Base-by-base conservation (phyloP, 352 stramenopile species). In the Globisporangium paddicum region DNA sequence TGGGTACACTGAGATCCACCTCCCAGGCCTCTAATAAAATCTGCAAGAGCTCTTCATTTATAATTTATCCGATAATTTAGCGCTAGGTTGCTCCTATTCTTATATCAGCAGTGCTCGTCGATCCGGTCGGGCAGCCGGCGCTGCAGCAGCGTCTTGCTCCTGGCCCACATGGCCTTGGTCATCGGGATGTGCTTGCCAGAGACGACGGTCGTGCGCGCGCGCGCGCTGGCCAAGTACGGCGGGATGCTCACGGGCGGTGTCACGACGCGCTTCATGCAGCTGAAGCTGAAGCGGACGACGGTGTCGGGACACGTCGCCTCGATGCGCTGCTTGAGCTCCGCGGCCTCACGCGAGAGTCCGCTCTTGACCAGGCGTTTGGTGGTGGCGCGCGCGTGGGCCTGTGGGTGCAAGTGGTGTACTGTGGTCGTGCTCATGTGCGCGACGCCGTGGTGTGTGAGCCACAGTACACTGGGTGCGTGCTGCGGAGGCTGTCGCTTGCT, bases 131-230 rank as follows among this genome's bases (percentile, higher is more conserved):
- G 55, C 35, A 66, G 42, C 6, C 60, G 52, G 21, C 45, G 51
- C 30, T 58, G 9, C 32, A 58, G 28, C 23, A 41, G 37, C 6
- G 62, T 47, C 60, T 84, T 79, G 55, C 64, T 66, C 30, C 75
- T 82, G 54, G 73, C 58, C 73, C 73, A 86, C 79, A 89, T 89
- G 44, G 79, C 67, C 46, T 68, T 77, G 10, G 76, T 86, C 64
- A 86, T 79, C 8, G 79, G 76, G 55, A 89, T 67, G 38, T 68
- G 72, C 66, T 86, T 86, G 48, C 79, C 79, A 4, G 67, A 73
- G 54, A 89, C 79, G 19, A 82, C 57, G 18, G 71, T 67, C 34
- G 62, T 55, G 25, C 49, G 66, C 2, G 73, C 75, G 49, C 59
- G 53, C 34, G 58, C 59, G 26, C 63, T 60, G 0, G 67, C 66